These are phyloP conservation scores for Paralagenidium karlingii DNA, from an alignment of 352 stramenopile genomes.

Conservation along the genomic window DNA sequence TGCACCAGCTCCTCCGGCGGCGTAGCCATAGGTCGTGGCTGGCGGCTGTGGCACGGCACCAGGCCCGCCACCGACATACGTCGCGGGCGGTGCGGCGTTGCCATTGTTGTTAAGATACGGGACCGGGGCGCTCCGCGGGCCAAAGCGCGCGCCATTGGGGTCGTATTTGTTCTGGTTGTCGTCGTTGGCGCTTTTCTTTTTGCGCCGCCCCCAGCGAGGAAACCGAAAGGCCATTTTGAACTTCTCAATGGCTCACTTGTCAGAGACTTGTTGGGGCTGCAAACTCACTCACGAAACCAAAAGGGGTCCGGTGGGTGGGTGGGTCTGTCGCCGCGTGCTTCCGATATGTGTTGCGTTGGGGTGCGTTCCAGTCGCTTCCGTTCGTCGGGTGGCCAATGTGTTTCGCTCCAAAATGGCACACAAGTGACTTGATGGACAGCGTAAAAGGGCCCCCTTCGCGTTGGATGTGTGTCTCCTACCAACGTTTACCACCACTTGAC, in stretches of 20 bases:
- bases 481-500: too few species aligned
- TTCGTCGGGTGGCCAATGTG: too few species aligned
- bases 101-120: conserved; percentile 24
- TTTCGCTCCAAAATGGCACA: too few species aligned
- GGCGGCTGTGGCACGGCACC: conserved; percentile 14
- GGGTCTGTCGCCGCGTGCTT: too few species aligned
- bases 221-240: conserved; percentile 54
- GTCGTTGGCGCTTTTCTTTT: conserved; percentile 35
- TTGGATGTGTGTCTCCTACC: too few species aligned
- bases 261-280: too few species aligned
- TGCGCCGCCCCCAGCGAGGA: conserved; percentile 57
- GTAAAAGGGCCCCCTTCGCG: too few species aligned
- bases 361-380: too few species aligned
- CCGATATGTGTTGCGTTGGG: too few species aligned
- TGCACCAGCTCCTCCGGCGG: conserved; percentile 7
- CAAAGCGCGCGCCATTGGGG: conserved; percentile 12
- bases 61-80: conserved; percentile 18
- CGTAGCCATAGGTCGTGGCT: conserved; percentile 6
- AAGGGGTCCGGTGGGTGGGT: too few species aligned
- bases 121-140: conserved; percentile 8
- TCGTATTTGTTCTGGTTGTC: conserved; percentile 21
- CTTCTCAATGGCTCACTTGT: background rate
- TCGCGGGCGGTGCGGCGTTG: conserved; percentile 13
- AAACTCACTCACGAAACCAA: too few species aligned
- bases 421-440: too few species aligned